Percentiles rank a stretch among this genome's conserved stretches.
These are phyloP conservation scores for Debaryomyces sp. DNA, from an alignment of 1,139 yeast genomes.

Conservation along the genomic window DNA sequence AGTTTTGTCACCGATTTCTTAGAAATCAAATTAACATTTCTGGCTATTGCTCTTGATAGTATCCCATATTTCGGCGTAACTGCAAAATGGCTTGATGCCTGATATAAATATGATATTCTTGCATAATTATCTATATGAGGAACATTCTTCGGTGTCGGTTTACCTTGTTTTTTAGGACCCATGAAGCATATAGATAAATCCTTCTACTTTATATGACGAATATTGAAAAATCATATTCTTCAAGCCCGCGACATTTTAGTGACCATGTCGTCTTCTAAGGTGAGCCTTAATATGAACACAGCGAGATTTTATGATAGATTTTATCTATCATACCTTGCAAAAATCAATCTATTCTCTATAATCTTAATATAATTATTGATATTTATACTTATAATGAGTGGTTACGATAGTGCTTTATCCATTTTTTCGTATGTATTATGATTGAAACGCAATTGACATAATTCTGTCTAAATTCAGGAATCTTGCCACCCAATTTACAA, in stretches of 20 bases:
- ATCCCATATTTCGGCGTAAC: slow-evolving; percentile 24
- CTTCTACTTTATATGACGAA: slow-evolving; percentile 9
- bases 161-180: slow-evolving; percentile 15
- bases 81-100: slow-evolving; percentile 42
- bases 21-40: slow-evolving; percentile 53
- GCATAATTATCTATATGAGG: slow-evolving; percentile 63
- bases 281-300: background rate
- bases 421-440: slow-evolving; percentile 78
- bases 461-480: background rate
- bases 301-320: no score
- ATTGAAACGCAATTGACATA: slow-evolving; percentile 5
- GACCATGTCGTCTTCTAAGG: slow-evolving; percentile 1
- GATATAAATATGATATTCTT: slow-evolving; percentile 59
- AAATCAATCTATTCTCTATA: slow-evolving; percentile 1
- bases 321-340: background rate
- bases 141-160: slow-evolving; percentile 29
- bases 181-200: slow-evolving; percentile 6
- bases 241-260: slow-evolving; percentile 4
- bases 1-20: slow-evolving; percentile 65
- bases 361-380: background rate
- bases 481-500: slow-evolving; percentile 13
- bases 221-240: slow-evolving; percentile 7
- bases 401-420: slow-evolving; percentile 98
- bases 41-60: slow-evolving; percentile 52
- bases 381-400: slow-evolving; percentile 66